Evolutionary conservation across 1,284 basidiomycete species (phyloP).

Genomic region (Meripilus lineatus): DNA sequence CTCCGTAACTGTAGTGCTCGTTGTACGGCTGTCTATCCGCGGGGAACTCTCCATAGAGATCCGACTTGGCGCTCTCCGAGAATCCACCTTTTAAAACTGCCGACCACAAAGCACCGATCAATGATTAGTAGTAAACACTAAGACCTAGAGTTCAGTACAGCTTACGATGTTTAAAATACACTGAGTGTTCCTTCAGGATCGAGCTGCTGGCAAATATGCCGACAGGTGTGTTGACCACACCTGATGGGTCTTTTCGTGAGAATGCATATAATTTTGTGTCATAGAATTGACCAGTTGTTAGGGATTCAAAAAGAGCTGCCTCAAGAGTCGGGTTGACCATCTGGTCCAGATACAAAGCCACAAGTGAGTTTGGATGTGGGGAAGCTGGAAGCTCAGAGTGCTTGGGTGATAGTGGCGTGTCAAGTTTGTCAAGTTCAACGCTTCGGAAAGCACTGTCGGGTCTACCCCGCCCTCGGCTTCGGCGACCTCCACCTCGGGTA

Average conservation of each 20-base stretch:
- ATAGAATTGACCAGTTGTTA: not conserved
- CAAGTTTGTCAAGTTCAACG: not conserved
- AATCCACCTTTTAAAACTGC: slow-evolving; percentile 15
- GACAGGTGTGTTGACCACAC: slow-evolving; percentile 8
- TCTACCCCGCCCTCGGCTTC: not conserved
- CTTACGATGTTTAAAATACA: slow-evolving; percentile 14
- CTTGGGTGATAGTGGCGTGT: not conserved
- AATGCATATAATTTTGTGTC: slow-evolving; percentile 15
- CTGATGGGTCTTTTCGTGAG: slow-evolving; percentile 9
- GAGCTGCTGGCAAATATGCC: slow-evolving; percentile 10
- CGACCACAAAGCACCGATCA: too few species aligned
- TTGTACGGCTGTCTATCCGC: not conserved
- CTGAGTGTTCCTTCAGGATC: slow-evolving; percentile 7
- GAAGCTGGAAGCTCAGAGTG: not conserved
- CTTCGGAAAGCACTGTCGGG: not conserved
- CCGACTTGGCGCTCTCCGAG: slow-evolving; percentile 11
- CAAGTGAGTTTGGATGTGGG: not conserved
- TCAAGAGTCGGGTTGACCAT: not conserved
- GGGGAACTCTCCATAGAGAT: slow-evolving; percentile 14
- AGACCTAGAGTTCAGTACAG: not conserved
- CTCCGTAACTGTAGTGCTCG: slow-evolving; percentile 15
- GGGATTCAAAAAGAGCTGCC: not conserved
- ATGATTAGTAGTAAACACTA: not conserved
- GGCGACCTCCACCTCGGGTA: too few species aligned
- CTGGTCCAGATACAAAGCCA: not conserved